These are phyloP conservation scores for Raffaelea albimanens DNA, from an alignment of 2,329 filamentous ascomycete genomes.

Conservation along the genomic window DNA sequence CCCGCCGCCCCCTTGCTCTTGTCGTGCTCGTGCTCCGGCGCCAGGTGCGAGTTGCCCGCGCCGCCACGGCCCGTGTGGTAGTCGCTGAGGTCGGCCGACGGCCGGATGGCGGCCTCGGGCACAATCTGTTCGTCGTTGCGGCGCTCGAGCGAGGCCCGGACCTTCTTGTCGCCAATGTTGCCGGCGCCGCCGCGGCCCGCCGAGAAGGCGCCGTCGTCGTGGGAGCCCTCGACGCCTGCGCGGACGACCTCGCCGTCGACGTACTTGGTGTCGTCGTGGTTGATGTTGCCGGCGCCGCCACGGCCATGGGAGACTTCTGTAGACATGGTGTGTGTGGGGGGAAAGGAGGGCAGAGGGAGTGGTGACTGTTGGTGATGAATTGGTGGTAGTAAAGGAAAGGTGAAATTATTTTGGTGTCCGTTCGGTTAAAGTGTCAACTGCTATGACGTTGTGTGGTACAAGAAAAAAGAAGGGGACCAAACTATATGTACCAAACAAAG, in stretches of 20 bases:
- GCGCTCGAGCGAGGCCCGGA: constrained; percentile 25
- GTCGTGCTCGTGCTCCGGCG: constrained; percentile 17
- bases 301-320: constrained; percentile 50
- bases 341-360: neutral
- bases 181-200: constrained; percentile 50
- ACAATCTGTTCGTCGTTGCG: constrained; percentile 39
- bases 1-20: constrained; percentile 11
- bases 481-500: neutral
- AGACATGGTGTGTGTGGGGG: constrained; percentile 19
- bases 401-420: no score
- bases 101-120: constrained; percentile 41
- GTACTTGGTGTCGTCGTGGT: constrained; percentile 46
- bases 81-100: constrained; percentile 36
- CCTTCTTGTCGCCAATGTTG: constrained; percentile 45
- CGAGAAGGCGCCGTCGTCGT: constrained; percentile 49
- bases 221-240: constrained; percentile 41
- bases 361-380: no score
- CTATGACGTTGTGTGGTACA: neutral
- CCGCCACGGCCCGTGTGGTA: constrained; percentile 53
- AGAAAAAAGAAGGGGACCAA: constrained; percentile 4
- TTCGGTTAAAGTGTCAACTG: neutral
- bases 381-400: neutral
- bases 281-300: constrained; percentile 54
- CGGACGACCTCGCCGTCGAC: constrained; percentile 54
- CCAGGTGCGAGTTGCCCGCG: constrained; percentile 44